A percentile compares a stretch with the other conserved stretches of the same genome.
Conservation (phyloP, 1,139 yeast genomes). For the Pneumocystis wakefieldiae region DNA sequence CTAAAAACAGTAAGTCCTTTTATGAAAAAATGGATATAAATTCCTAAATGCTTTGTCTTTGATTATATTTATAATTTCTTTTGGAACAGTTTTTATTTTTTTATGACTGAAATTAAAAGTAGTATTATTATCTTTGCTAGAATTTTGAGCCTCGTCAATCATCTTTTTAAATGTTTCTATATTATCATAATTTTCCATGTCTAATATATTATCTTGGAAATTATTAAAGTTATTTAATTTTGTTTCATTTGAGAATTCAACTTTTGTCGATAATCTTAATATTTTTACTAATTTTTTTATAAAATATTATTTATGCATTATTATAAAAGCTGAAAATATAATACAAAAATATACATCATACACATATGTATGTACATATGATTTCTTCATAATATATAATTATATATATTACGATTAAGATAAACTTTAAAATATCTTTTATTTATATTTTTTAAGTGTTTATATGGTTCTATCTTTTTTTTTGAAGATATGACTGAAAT, state of each 20-base stretch:
- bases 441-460: not conserved
- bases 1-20: conserved; percentile 2
- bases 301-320: not conserved
- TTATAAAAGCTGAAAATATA: not conserved
- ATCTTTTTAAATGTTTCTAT: conserved; percentile 3
- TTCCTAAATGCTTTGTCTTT: conserved; percentile 32
- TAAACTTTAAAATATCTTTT: not conserved
- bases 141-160: conserved; percentile 4
- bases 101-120: conserved; percentile 21
- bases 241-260: not conserved
- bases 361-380: not conserved
- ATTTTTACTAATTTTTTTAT: not conserved
- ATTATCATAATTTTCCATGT: not conserved
- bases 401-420: not conserved
- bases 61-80: conserved; percentile 29
- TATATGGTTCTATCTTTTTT: not conserved
- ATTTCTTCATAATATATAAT: not conserved
- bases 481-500: not conserved
- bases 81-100: conserved; percentile 25
- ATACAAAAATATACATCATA: not conserved
- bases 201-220: not conserved
- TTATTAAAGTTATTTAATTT: not conserved
- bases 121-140: conserved; percentile 6
- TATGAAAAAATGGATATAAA: conserved; percentile 6
- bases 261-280: not conserved